Conservation (phyloP, 164 flowering plant genomes). For the Chloranthus sessilifolius region DNA sequence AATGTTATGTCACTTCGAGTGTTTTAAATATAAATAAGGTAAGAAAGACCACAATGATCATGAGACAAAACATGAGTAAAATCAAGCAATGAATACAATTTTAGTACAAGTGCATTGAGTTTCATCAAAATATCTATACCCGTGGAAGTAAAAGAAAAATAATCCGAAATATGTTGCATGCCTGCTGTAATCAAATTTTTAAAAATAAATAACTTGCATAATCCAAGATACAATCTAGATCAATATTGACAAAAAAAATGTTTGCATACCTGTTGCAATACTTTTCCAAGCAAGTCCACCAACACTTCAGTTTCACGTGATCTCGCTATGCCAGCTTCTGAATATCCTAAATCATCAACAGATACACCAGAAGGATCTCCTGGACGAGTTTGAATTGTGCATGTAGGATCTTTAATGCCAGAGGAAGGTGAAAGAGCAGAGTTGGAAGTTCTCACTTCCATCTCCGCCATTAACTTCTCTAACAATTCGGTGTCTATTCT, state of each 20-base stretch:
- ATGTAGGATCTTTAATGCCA: conserved; percentile 3
- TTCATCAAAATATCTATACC: too few relatives aligned
- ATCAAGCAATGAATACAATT: too few relatives aligned
- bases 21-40: too few relatives aligned
- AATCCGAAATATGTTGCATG: too few relatives aligned
- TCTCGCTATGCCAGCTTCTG: conserved; percentile 18
- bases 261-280: conserved; percentile 52
- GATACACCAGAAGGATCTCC: conserved; percentile 10
- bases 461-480: conserved; percentile 49
- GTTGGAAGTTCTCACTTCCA: conserved; percentile 42
- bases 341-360: conserved; percentile 8
- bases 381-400: conserved; percentile 2
- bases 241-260: background rate
- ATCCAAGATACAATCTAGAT: too few relatives aligned
- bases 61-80: too few relatives aligned
- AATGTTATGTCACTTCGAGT: too few relatives aligned
- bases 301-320: conserved; percentile 51
- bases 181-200: too few relatives aligned
- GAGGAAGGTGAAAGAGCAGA: conserved; percentile 7
- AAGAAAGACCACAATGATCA: too few relatives aligned
- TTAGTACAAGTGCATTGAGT: too few relatives aligned
- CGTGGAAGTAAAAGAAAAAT: too few relatives aligned
- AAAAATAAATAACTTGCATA: too few relatives aligned
- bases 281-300: conserved; percentile 59
- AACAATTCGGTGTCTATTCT: conserved; percentile 56